Percentiles rank a stretch among this genome's conserved stretches.
Conservation (phyloP, 225 moss, liverwort and hornwort species). For the Pseudoscleropodium purum region DNA sequence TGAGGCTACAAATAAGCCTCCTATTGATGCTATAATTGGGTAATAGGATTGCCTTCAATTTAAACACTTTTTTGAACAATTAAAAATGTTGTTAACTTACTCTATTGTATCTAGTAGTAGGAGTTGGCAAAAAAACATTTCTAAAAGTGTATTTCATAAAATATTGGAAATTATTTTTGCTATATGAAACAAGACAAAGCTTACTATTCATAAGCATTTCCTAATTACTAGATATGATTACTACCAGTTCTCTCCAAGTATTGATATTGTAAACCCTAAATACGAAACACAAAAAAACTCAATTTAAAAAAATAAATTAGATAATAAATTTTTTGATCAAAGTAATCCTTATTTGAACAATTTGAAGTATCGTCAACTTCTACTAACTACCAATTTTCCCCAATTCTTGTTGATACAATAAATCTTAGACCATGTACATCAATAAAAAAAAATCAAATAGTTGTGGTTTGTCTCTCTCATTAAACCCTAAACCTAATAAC, state of each 20-base stretch:
- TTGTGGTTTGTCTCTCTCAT: neutral
- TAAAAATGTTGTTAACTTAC: neutral
- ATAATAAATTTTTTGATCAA: neutral
- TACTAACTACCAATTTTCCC: rapidly evolving
- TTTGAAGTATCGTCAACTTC: neutral
- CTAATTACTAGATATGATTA: rapidly evolving
- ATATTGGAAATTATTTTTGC: neutral
- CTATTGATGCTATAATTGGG: rapidly evolving
- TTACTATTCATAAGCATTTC: neutral
- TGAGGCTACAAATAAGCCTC: neutral
- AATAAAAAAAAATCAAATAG: no score
- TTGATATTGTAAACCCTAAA: neutral
- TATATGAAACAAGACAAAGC: neutral
- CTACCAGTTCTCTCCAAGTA: rapidly evolving
- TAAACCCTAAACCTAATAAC: no score
- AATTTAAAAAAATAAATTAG: rapidly evolving
- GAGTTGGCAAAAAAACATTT: neutral
- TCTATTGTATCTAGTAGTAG: rapidly evolving
- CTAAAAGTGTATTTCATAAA: neutral
- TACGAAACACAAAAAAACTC: rapidly evolving
- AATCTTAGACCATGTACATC: no score
- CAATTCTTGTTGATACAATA: neutral
- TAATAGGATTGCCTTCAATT: neutral
- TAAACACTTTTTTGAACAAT: neutral
- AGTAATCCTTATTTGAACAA: no score